Conservation (phyloP, 345 rosid species). For the Raphanus raphanistrum region DNA sequence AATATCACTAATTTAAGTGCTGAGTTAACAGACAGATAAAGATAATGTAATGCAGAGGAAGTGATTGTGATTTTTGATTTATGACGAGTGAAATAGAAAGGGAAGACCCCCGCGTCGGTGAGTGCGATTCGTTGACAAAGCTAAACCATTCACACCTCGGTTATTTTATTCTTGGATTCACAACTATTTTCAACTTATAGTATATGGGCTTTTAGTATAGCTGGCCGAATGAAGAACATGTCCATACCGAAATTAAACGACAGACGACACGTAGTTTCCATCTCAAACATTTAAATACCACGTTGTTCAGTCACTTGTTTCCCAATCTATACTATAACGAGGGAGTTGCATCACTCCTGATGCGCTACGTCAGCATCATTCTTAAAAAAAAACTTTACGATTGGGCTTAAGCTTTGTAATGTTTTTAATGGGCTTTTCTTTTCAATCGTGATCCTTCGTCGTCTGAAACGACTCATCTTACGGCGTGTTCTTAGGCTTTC, state of each 20-base stretch:
- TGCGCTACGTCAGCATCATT: too few species aligned
- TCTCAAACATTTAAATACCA: too few species aligned
- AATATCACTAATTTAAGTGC: conserved; percentile 9
- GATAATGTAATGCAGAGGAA: neutral
- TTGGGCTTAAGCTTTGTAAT: too few species aligned
- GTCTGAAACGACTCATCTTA: too few species aligned
- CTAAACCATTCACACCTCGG: neutral
- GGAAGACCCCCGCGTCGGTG: neutral
- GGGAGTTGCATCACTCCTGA: too few species aligned
- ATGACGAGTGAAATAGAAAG: neutral
- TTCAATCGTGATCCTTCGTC: too few species aligned
- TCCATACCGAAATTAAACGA: neutral
- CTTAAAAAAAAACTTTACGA: too few species aligned
- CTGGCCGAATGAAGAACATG: neutral
- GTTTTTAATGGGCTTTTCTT: too few species aligned
- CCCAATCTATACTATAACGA: too few species aligned
- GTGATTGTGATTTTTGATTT: neutral
- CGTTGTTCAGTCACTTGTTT: too few species aligned
- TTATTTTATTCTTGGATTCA: neutral
- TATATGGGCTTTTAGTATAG: neutral
- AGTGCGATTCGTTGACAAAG: neutral
- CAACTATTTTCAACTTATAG: neutral
- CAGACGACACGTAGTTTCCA: neutral
- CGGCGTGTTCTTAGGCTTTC: too few species aligned
- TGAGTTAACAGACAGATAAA: conserved; percentile 14